Base-by-base conservation (phyloP, 306 rosid species). In the Medicago arabica region DNA sequence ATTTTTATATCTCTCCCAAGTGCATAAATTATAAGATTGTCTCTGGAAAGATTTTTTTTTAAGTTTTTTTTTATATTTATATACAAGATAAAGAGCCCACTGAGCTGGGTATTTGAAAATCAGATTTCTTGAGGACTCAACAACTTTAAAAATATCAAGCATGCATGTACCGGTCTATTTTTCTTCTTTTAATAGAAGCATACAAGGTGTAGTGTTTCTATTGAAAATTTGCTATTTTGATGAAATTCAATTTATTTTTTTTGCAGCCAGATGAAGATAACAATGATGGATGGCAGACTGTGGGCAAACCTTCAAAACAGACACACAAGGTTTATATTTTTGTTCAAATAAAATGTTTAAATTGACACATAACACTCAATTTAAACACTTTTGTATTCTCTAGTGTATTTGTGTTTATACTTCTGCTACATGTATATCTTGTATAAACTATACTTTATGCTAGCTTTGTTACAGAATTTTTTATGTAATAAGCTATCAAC, bases 201-300 rank as follows among this genome's bases (percentile, higher is more conserved):
- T 31, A n/a, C 58, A 50, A 66, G 40, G 9, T 25, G 21, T 13
- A 36, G 50, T 59, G 43, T 39, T 60, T 43, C 59, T 8, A 12
- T 57, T n/a, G 54, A 59, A 49, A 8, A 11, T 75, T 25, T 28
- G 44, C 63, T 31, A 41, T 63, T 58, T 67, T 47, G 25, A 17
- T 66, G 25, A 84, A 49, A 60, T 17, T 63, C 19, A 46, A 21
- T 17, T 72, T 28, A n/a, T 76, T 14, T 21, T 15, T 65, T 80
- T 67, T 75, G 12, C 86, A 90, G 98, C 82, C 69, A 73, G 83
- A 65, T 21, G 82, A 70, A 66, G 87, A 77, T 78, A 80, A 80
- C 54, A 64, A 74, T 25, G 97, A 85, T 67, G 93, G 92, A 75
- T 94, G 98, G 98, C 88, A 92, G 80, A 90, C 89, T 75, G 96